Evolutionary conservation across 768 basidiomycete species (phyloP).

Genomic region (Xerocomellus amylosporus): DNA sequence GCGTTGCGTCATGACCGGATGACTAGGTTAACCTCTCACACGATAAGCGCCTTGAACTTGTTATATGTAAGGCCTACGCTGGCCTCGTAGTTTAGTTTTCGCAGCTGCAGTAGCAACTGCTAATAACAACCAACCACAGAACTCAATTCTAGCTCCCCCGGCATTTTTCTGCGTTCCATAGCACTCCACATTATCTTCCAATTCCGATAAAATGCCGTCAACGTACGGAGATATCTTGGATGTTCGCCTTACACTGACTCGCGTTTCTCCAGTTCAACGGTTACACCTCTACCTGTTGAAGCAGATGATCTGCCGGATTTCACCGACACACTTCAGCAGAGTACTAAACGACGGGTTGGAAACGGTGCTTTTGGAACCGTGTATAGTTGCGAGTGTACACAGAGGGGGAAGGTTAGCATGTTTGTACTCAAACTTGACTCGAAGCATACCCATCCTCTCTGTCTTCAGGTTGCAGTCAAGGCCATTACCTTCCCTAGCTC

Average conservation of each 20-base stretch:
- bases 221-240: background rate
- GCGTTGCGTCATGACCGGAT: too few species aligned
- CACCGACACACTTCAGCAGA: background rate
- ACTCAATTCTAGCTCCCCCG: too few species aligned
- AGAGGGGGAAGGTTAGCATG: background rate
- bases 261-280: background rate
- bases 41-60: too few species aligned
- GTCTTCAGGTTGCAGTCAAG: conserved; percentile 6
- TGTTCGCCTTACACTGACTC: background rate
- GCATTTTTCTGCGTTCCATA: background rate
- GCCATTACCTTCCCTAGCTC: background rate
- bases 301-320: background rate
- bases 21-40: too few species aligned
- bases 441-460: background rate
- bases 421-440: too few species aligned
- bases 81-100: too few species aligned
- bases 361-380: background rate
- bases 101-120: too few species aligned
- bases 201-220: background rate
- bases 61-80: too few species aligned
- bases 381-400: background rate
- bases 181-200: background rate
- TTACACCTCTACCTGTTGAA: background rate
- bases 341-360: background rate
- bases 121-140: too few species aligned